phyloP scores from a whole-genome alignment of 108 stramenopile species.

The Stephanodiscus triporus region DNA sequence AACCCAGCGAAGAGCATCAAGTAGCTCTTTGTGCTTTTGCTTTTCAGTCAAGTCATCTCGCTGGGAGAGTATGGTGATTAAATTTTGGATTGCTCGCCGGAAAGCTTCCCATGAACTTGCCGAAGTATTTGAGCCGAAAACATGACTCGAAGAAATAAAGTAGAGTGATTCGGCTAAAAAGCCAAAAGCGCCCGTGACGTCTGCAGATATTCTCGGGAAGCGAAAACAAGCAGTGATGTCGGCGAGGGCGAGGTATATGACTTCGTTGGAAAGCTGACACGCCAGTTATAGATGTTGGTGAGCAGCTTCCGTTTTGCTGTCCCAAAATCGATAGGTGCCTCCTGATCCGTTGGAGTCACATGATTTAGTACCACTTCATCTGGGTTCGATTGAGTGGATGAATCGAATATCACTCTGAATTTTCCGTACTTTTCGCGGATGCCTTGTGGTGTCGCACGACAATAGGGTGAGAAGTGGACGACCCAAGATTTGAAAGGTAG shows the following conservation, averaged over 20 bases:
- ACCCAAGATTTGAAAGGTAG: conserved; percentile 1
- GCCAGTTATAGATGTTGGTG: background rate
- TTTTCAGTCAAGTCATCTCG: background rate
- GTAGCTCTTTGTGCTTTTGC: conserved; percentile 3
- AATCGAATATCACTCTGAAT: background rate
- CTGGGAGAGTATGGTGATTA: background rate
- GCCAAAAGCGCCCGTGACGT: background rate
- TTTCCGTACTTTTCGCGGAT: conserved; percentile 1
- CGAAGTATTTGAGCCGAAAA: background rate
- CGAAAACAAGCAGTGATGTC: conserved; percentile 4
- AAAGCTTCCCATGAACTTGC: conserved; percentile 4
- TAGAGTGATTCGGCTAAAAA: background rate
- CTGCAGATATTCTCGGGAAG: conserved; percentile 2
- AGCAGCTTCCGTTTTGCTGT: background rate
- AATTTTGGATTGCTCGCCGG: background rate
- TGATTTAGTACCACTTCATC: background rate
- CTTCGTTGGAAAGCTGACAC: background rate
- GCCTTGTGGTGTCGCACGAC: conserved; percentile 5
- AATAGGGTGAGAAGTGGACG: conserved; percentile 3
- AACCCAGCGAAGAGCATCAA: background rate
- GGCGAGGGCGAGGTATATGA: background rate
- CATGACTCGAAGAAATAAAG: background rate
- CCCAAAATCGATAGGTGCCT: background rate
- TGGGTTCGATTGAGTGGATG: background rate
- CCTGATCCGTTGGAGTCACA: conserved; percentile 5